These are phyloP conservation scores for Boletus smithii DNA, from an alignment of 1,284 basidiomycete genomes.

Conservation along the genomic window DNA sequence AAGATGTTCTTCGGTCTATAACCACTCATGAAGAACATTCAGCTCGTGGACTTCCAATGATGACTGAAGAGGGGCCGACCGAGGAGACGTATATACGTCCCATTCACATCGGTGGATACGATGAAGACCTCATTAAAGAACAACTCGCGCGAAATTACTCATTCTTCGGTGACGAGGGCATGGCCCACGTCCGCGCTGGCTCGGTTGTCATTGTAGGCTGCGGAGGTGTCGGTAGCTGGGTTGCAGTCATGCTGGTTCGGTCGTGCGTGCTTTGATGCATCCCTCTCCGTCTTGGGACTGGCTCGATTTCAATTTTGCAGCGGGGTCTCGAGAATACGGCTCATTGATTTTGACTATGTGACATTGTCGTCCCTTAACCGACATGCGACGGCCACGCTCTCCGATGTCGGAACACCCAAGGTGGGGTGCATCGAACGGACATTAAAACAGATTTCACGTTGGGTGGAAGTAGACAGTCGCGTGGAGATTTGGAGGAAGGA, in stretches of 20 bases:
- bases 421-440: slow-evolving; percentile 79
- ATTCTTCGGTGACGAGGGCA: slow-evolving; percentile 90
- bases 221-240: slow-evolving; percentile 96
- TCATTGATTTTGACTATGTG: slow-evolving; percentile 91
- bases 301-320: slow-evolving; percentile 36
- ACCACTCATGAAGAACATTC: slow-evolving; percentile 29
- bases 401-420: slow-evolving; percentile 94
- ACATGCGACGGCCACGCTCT: slow-evolving; percentile 88
- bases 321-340: slow-evolving; percentile 68
- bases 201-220: slow-evolving; percentile 90
- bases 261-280: slow-evolving; percentile 53
- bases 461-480: slow-evolving; percentile 77
- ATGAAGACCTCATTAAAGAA: slow-evolving; percentile 77
- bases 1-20: slow-evolving; percentile 55
- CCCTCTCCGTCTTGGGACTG: background rate
- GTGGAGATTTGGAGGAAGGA: slow-evolving; percentile 84
- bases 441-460: slow-evolving; percentile 66
- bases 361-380: slow-evolving; percentile 90
- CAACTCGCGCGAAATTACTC: slow-evolving; percentile 93
- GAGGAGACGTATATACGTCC: slow-evolving; percentile 20
- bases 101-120: slow-evolving; percentile 40
- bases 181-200: slow-evolving; percentile 73
- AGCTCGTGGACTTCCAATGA: slow-evolving; percentile 6
- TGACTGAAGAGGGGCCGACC: slow-evolving; percentile 1
- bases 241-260: slow-evolving; percentile 89